phyloP scores from a whole-genome alignment of 345 rosid genomes.

The Populus ilicifolia region DNA sequence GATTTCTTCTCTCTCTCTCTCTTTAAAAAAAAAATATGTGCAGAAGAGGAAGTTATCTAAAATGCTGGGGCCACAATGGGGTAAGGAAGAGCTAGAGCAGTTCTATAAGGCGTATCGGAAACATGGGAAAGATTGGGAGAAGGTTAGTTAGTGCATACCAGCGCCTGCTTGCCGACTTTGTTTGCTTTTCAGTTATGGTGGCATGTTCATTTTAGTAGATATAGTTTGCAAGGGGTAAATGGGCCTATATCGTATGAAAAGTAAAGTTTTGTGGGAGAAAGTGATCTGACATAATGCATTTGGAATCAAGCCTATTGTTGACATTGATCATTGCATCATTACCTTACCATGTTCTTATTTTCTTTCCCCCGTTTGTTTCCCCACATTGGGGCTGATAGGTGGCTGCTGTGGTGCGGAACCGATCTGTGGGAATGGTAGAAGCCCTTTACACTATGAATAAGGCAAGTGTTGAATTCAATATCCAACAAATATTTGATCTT shows the following conservation, averaged over 20 bases:
- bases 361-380: background rate
- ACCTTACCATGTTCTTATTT: background rate
- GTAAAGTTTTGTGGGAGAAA: background rate
- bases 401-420: conserved; percentile 55
- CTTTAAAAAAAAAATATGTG: background rate
- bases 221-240: background rate
- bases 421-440: conserved; percentile 87
- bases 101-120: conserved; percentile 84
- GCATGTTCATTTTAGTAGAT: background rate
- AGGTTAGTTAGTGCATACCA: conserved; percentile 40
- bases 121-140: conserved; percentile 88
- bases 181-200: background rate
- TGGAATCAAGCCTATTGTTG: background rate
- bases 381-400: conserved; percentile 47
- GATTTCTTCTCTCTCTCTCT: background rate
- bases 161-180: background rate
- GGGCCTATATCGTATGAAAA: background rate
- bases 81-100: conserved; percentile 69
- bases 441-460: conserved; percentile 82
- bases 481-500: background rate
- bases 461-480: conserved; percentile 31
- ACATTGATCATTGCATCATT: background rate
- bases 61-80: conserved; percentile 92
- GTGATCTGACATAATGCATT: background rate
- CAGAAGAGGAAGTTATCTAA: conserved; percentile 80